A percentile compares a stretch with the other conserved stretches of the same genome.
phyloP scores from a whole-genome alignment of 805 yeast species.

The Kuraishia cidri region DNA sequence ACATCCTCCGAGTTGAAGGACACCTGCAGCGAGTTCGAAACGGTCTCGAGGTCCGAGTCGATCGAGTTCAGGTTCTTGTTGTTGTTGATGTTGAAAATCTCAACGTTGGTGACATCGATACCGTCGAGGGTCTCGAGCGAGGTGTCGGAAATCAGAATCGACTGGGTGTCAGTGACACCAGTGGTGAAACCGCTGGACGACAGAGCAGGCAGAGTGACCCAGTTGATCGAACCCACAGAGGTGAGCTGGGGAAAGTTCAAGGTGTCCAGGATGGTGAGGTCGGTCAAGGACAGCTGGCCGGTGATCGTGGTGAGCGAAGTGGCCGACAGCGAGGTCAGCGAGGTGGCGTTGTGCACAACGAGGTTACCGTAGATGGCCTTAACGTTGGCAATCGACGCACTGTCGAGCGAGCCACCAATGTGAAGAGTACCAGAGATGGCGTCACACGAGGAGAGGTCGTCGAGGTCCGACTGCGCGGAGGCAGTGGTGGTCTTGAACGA shows the following conservation, averaged over 20 bases:
- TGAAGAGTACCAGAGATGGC: constrained; percentile 74
- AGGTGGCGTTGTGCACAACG: constrained; percentile 53
- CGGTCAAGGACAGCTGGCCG: constrained; percentile 54
- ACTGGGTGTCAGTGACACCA: constrained; percentile 67
- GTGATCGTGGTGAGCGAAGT: constrained; percentile 70
- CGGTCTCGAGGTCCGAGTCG: constrained; percentile 64
- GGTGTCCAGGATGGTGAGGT: constrained; percentile 56
- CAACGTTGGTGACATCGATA: constrained; percentile 36
- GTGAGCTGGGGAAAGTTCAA: constrained; percentile 72
- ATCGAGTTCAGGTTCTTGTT: constrained; percentile 69
- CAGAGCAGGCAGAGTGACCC: constrained; percentile 84
- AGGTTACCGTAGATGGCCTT: constrained; percentile 73
- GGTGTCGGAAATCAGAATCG: constrained; percentile 67
- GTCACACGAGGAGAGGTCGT: constrained; percentile 60
- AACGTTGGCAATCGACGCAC: constrained; percentile 67
- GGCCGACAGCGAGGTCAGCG: constrained; percentile 61
- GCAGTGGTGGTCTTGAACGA: constrained; percentile 62
- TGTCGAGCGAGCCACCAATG: constrained; percentile 56
- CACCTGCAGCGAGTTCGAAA: constrained; percentile 67
- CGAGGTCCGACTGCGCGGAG: constrained; percentile 74
- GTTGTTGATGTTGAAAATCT: constrained; percentile 81
- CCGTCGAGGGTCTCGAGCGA: constrained; percentile 61
- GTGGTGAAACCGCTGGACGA: constrained; percentile 53
- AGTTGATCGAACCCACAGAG: constrained; percentile 73
- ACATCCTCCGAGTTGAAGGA: constrained; percentile 80